Evolutionary conservation across 2,329 filamentous ascomycete genomes (phyloP), one percentile per base, ranked within the genome.

Genomic region (Blastomyces percursus): DNA sequence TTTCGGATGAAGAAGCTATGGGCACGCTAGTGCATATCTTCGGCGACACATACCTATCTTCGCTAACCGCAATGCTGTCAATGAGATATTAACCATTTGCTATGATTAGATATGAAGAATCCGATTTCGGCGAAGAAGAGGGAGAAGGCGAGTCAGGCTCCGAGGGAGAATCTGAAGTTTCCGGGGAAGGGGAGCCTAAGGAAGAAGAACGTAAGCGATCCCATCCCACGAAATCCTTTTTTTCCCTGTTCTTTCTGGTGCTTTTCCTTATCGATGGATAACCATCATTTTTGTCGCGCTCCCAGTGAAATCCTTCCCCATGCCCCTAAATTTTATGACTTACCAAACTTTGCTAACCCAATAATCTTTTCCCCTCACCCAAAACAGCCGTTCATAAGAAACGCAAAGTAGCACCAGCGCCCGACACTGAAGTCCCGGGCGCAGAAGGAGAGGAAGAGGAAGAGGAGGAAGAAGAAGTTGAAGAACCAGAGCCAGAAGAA

Each of bases 61-160:
- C 6, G 19, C 11, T 24, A 27, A 30, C 5, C 11, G 7, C n/a
- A 6, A 32, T 32, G 27, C 16, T 46, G 21, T 14, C 38, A 46
- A 59, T 24, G 8, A 19, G 30, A 32, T 58, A 44, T 42, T 59
- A 46, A 59, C 42, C 21, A 35, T 32, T 35, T 44, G 42, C 21
- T 19, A 35, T 61, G n/a, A 56, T 38, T 62, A 73, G 71, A 64
- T 73, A 73, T 63, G 72, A 74, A 61, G 71, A 70, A 35, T 71
- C 70, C 21, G 70, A 72, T 30, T 66, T 66, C 51, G 71, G 70
- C 6, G 70, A 70, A 35, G 64, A 64, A 60, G 65, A 64, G 32
- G 62, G 59, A 16, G 69, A 65, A 55, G 64, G 62, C 12, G 66
- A 65, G 55, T 59, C 56, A 32, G 40, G n/a, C 44, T 61, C 60